Conservation (phyloP, 2,329 filamentous ascomycete species). For the Claviceps purpurea region DNA sequence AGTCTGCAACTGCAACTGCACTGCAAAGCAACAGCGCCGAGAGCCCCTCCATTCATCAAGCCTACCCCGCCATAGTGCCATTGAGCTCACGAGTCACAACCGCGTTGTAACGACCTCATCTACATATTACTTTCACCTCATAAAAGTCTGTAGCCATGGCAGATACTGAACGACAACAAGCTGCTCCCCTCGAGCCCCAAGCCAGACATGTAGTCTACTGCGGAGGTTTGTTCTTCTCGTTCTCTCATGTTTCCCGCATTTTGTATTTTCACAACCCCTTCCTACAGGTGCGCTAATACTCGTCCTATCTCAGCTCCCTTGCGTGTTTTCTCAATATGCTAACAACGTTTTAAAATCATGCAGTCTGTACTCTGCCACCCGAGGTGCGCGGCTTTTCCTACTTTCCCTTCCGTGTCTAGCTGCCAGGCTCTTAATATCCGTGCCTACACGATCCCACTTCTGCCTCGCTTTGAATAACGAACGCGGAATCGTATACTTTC, state of each 20-base stretch:
- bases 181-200: constrained; percentile 32
- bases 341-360: not conserved
- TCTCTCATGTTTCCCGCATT: not conserved
- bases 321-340: constrained; percentile 3
- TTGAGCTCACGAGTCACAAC: constrained; percentile 4
- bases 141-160: constrained; percentile 31
- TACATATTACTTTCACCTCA: not conserved
- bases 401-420: not conserved
- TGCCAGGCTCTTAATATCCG: constrained; percentile 1
- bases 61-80: not conserved
- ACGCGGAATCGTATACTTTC: not conserved
- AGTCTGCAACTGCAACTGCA: not conserved
- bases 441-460: no score
- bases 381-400: constrained; percentile 33
- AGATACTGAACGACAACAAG: constrained; percentile 35
- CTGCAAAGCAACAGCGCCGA: not conserved
- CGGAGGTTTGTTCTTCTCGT: constrained; percentile 35
- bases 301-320: not conserved
- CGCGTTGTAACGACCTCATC: not conserved
- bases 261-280: not conserved
- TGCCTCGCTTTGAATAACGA: not conserved
- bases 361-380: constrained; percentile 52
- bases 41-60: not conserved
- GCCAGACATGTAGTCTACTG: constrained; percentile 42
- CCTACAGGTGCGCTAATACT: not conserved